A percentile compares a stretch with the other conserved stretches of the same genome.
phyloP scores from a whole-genome alignment of 345 rosid species.

The Citrus australasica region DNA sequence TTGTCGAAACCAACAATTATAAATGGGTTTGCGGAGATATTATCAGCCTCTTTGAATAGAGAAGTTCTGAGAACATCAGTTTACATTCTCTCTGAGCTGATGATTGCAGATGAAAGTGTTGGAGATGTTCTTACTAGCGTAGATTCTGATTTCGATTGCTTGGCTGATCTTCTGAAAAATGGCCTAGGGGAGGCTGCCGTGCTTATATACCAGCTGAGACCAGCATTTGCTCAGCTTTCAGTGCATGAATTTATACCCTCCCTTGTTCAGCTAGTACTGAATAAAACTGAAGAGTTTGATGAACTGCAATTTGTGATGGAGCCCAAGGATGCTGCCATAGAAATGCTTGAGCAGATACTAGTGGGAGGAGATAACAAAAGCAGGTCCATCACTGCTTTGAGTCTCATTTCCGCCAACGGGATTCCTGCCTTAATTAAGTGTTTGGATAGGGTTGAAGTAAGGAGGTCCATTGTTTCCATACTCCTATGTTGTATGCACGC shows the following conservation, averaged over 20 bases:
- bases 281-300: conserved; percentile 30
- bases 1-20: conserved; percentile 43
- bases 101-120: conserved; percentile 37
- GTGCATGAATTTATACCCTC: conserved; percentile 49
- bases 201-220: conserved; percentile 52
- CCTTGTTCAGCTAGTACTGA: conserved; percentile 43
- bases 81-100: conserved; percentile 51
- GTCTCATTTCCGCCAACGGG: conserved; percentile 46
- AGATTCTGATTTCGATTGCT: conserved; percentile 59
- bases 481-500: conserved; percentile 53
- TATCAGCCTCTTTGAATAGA: conserved; percentile 53
- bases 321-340: conserved; percentile 56
- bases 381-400: conserved; percentile 34
- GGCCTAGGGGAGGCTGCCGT: conserved; percentile 61
- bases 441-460: conserved; percentile 43
- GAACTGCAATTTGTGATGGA: conserved; percentile 39
- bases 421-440: conserved; percentile 48
- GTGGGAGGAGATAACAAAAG: conserved; percentile 45
- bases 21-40: conserved; percentile 55
- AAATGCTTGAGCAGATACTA: conserved; percentile 58
- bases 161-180: conserved; percentile 54
- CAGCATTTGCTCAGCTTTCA: conserved; percentile 48
- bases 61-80: conserved; percentile 46
- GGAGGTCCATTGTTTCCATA: conserved; percentile 41
- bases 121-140: conserved; percentile 52